These are phyloP conservation scores for Fraxinus baroniana DNA, from an alignment of 305 asterid genomes.

Conservation along the genomic window DNA sequence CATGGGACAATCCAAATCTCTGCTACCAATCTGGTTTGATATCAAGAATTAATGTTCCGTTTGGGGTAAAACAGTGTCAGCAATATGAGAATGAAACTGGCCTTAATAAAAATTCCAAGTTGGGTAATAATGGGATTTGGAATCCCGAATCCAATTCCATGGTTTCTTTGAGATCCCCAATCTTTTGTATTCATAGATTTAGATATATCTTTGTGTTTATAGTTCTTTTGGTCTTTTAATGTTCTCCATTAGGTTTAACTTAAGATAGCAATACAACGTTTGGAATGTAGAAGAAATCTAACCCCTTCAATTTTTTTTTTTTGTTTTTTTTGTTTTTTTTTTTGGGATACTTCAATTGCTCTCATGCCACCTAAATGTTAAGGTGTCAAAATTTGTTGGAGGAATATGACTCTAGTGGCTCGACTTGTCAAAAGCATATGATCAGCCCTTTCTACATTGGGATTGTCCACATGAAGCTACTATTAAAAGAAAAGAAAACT, in stretches of 20 bases:
- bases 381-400: neutral
- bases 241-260: neutral
- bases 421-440: neutral
- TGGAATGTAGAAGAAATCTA: conserved; percentile 1
- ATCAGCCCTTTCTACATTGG: neutral
- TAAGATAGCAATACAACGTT: conserved; percentile 8
- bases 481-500: no score
- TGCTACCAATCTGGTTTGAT: conserved; percentile 47
- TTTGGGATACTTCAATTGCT: neutral
- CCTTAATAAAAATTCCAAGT: conserved; percentile 27
- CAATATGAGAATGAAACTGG: conserved; percentile 20
- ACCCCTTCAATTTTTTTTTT: neutral
- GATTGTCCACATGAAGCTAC: no score
- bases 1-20: conserved; percentile 75
- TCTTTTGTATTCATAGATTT: conserved; percentile 22
- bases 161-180: conserved; percentile 39
- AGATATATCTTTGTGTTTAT: conserved; percentile 31
- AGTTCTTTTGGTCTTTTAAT: conserved; percentile 24
- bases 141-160: conserved; percentile 19
- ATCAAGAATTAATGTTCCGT: conserved; percentile 40
- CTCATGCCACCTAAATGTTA: neutral
- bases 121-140: conserved; percentile 31
- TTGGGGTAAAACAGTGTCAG: conserved; percentile 65
- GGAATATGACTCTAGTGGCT: neutral
- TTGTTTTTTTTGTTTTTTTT: no score